phyloP scores from a whole-genome alignment of 1,139 yeast species.

The Candida pseudoviswanathii region DNA sequence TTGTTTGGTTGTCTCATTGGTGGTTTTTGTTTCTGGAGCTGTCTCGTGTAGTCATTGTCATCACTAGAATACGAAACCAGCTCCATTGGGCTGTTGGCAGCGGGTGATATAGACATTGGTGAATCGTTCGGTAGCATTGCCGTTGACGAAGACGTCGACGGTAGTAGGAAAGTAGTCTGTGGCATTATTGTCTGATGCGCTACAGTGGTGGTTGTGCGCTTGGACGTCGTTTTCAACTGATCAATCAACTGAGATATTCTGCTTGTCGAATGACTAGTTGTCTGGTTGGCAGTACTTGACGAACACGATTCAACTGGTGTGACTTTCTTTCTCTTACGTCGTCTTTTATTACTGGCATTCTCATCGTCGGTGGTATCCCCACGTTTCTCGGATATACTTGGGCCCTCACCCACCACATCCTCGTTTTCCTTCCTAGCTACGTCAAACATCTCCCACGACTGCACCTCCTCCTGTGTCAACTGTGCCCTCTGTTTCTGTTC shows the following conservation, averaged over 20 bases:
- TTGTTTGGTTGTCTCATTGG: neutral
- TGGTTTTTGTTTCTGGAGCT: slow-evolving; percentile 2
- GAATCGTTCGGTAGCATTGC: slow-evolving; percentile 11
- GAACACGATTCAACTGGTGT: slow-evolving; percentile 16
- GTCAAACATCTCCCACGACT: slow-evolving; percentile 45
- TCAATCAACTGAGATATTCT: slow-evolving; percentile 29
- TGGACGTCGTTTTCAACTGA: slow-evolving; percentile 23
- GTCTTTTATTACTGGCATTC: slow-evolving; percentile 8
- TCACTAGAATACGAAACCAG: slow-evolving; percentile 14
- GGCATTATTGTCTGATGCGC: slow-evolving; percentile 5
- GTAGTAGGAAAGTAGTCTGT: slow-evolving; percentile 8
- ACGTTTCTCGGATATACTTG: slow-evolving; percentile 1
- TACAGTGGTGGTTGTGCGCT: neutral
- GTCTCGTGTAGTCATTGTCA: slow-evolving; percentile 11
- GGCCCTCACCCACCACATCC: neutral
- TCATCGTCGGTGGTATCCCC: neutral
- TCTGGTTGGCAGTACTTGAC: slow-evolving; percentile 1
- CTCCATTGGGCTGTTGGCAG: slow-evolving; percentile 17
- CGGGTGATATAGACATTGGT: slow-evolving; percentile 15
- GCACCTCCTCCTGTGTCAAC: slow-evolving; percentile 38
- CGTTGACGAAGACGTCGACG: slow-evolving; percentile 1
- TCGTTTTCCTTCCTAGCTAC: slow-evolving; percentile 22
- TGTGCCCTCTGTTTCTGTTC: slow-evolving; percentile 34
- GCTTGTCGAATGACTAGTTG: slow-evolving; percentile 12
- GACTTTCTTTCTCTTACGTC: slow-evolving; percentile 29